Evolutionary conservation across 2,329 filamentous ascomycete species (phyloP), one percentile per base, ranked within the genome.

Genomic region (Geosmithia morbida): DNA sequence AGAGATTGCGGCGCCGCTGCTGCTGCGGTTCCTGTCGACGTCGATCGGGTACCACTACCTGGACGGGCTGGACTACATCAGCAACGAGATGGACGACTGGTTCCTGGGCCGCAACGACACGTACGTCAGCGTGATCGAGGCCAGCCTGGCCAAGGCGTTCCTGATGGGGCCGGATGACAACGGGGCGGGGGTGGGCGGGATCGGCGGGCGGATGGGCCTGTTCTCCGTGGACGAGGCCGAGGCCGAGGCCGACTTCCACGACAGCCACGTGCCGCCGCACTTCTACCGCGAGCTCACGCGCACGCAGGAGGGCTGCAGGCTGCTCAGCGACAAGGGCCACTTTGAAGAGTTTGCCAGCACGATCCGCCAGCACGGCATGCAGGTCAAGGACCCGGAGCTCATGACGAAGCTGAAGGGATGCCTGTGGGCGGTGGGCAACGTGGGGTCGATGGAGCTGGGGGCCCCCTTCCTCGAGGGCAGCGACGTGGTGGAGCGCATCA

Each of bases 11-110:
- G 92, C 94, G 16, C 92, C 94, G 1, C 70, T 98, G 19, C 75
- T 98, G 4, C 70, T 98, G 46, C 83, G 92, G 41, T 98, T 98
- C 63, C 65, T 98, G 47, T 96, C 89, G 0, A 97, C 90, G 0
- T 96, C 89, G 2, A 90, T 96, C 49, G 92, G 92, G 45, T 98
- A 98, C 59, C 89, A 97, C 63, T 98, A 98, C 63, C 74, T 98
- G 6, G 88, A 97, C 59, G 92, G 89, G 0, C 71, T 98, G 42
- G 94, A 98, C 66, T 98, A 98, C 61, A 98, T 98, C 63, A 96
- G 89, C 51, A 92, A 94, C 60, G 94, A 98, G 62, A 98, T 98
- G 92, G 92, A 98, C 55, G 94, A 98, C 65, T 98, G 92, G 92
- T 98, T 97, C 59, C 72, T 98, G 29, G 92, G 92, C 14, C 81